Evolutionary conservation across 2,329 filamentous ascomycete species (phyloP).

Genomic region (Akanthomyces muscarius): DNA sequence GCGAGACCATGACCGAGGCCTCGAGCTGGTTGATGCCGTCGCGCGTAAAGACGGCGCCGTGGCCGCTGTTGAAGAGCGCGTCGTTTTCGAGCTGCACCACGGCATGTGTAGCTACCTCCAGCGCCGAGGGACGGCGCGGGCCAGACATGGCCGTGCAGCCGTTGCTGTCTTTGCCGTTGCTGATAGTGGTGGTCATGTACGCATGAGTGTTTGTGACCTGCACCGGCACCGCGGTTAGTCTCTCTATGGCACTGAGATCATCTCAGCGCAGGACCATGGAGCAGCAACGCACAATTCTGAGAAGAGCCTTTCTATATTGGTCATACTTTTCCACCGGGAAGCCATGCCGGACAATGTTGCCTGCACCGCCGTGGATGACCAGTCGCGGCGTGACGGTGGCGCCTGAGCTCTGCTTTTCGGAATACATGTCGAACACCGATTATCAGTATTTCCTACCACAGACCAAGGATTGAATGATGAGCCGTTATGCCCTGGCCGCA

Average conservation of each 20-base stretch:
- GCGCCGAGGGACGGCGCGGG: constrained; percentile 48
- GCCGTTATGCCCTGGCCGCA: not conserved
- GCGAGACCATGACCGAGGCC: constrained; percentile 79
- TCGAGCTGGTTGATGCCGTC: constrained; percentile 83
- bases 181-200: constrained; percentile 42
- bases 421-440: constrained; percentile 36
- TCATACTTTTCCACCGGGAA: constrained; percentile 55
- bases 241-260: not conserved
- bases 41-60: constrained; percentile 81
- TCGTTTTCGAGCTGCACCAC: constrained; percentile 74
- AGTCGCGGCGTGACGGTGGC: constrained; percentile 48
- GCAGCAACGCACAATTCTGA: constrained; percentile 50
- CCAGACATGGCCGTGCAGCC: not conserved
- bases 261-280: not conserved
- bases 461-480: not conserved
- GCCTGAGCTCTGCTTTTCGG: constrained; percentile 25
- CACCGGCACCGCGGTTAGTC: not conserved
- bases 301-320: constrained; percentile 56
- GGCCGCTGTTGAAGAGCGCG: constrained; percentile 77
- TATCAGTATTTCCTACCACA: not conserved
- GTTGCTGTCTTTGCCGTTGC: constrained; percentile 5
- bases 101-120: constrained; percentile 72
- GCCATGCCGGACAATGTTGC: constrained; percentile 59
- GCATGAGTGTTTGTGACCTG: constrained; percentile 43
- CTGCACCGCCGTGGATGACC: constrained; percentile 68